Conservation (phyloP, 2,329 filamentous ascomycete genomes). For the Fusarium subtropicale region DNA sequence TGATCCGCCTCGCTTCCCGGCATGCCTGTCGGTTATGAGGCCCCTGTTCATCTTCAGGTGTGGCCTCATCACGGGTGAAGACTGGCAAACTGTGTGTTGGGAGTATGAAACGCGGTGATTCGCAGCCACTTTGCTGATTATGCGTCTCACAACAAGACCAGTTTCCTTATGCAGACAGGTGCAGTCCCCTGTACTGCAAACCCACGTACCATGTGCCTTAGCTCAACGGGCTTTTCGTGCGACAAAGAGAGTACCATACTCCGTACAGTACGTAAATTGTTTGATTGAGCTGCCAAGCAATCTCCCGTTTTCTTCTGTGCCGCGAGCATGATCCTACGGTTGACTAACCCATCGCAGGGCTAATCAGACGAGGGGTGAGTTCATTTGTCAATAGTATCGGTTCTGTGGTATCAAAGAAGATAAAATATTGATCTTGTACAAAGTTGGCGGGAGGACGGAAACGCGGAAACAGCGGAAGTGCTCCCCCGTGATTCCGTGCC, state of each 20-base stretch:
- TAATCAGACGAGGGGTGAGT: background rate
- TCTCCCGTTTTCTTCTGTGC: conserved; percentile 7
- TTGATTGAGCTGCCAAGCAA: conserved; percentile 3
- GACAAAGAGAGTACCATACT: background rate
- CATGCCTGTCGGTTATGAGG: conserved; percentile 9
- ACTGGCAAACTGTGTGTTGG: conserved; percentile 3
- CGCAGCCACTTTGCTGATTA: conserved; percentile 16
- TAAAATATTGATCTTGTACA: background rate
- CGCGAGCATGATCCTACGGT: background rate
- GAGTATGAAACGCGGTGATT: conserved; percentile 28
- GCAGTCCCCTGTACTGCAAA: conserved; percentile 28
- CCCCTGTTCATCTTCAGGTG: conserved; percentile 25
- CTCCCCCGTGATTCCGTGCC: conserved; percentile 28
- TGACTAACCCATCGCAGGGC: background rate
- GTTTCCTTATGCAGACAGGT: conserved; percentile 37
- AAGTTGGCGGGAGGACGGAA: conserved; percentile 23
- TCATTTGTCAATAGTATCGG: background rate
- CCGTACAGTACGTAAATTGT: background rate
- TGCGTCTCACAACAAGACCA: conserved; percentile 15
- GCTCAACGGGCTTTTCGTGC: conserved; percentile 5
- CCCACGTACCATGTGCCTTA: conserved; percentile 31
- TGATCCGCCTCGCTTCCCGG: conserved; percentile 15
- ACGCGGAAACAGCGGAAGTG: conserved; percentile 26
- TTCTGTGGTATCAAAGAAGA: background rate
- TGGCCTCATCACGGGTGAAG: conserved; percentile 12